Conservation (phyloP, 2,329 filamentous ascomycete genomes). For the Colletotrichum lupini region DNA sequence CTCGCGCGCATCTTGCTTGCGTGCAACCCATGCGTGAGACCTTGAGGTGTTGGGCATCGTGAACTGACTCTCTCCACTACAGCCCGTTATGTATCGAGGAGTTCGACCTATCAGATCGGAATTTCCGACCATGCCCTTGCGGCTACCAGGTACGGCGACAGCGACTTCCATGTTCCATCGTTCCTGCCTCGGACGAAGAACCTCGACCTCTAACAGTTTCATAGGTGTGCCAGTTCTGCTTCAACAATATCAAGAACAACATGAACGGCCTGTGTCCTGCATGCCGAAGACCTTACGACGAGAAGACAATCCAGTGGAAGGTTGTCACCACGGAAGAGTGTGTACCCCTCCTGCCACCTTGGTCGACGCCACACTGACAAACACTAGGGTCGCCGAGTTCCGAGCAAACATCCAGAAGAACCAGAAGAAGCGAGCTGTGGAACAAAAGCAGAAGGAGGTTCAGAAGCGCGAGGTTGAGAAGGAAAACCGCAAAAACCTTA, state of each 20-base stretch:
- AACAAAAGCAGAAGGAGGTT: constrained; percentile 89
- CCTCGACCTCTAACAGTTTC: constrained; percentile 20
- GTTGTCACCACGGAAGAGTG: constrained; percentile 96
- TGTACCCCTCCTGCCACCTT: constrained; percentile 48
- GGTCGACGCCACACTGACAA: constrained; percentile 39
- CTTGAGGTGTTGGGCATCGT: constrained; percentile 6
- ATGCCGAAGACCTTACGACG: constrained; percentile 93
- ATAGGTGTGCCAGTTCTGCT: constrained; percentile 99
- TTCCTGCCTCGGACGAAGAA: not conserved
- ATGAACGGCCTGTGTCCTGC: constrained; percentile 98
- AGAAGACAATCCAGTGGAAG: constrained; percentile 97
- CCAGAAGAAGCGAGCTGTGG: constrained; percentile 88
- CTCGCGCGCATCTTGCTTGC: constrained; percentile 2
- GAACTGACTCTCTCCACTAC: constrained; percentile 42
- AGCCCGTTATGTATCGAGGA: constrained; percentile 99
- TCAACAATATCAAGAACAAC: constrained; percentile 98
- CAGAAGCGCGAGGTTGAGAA: constrained; percentile 97
- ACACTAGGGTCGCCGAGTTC: constrained; percentile 75
- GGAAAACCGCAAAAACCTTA: constrained; percentile 93
- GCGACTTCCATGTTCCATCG: not conserved
- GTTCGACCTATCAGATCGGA: constrained; percentile 96
- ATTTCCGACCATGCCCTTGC: constrained; percentile 96
- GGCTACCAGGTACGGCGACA: constrained; percentile 87
- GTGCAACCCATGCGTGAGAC: not conserved
- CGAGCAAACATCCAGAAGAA: constrained; percentile 86